Evolutionary conservation across 805 yeast species (phyloP), one percentile per base, ranked within the genome.

Genomic region (Sugiyamaella smithiae): DNA sequence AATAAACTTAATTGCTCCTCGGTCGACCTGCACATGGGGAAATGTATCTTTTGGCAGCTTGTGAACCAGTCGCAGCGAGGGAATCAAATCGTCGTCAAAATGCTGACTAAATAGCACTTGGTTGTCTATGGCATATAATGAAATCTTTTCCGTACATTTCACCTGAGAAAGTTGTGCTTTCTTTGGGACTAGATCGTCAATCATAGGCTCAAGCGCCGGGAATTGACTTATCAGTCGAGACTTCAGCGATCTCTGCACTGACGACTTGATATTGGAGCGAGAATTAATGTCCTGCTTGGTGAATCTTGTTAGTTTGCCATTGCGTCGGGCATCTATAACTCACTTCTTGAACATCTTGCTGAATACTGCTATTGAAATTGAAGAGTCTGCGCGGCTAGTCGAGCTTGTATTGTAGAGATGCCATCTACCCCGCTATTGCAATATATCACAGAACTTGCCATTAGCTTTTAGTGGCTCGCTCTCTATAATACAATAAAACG

Each of bases 1-100:
- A 22, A 90, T 93, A 62, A 90, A 90, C 67, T 90, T 90, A 65
- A 90, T 90, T 45, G 98, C 98, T 50, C 98, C 98, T 64, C 97
- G 77, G 62, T 90, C 98, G 9, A 91, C 97, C 63, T 82, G 86
- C 38, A 90, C 95, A 29, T 78, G 70, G 19, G 97, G 97, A 70
- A 90, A 90, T 31, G 83, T 79, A 7, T 77, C 74, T 16, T 29
- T 36, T 4, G 97, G 96, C 63, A 84, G 65, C 49, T 51, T 55
- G 51, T 63, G 66, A 5, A 63, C 56, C 16, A 63, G 49, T 57
- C 74, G 78, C 56, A 91, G 72, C 28, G 87, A 69, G 12, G 97
- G 97, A 48, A 87, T 76, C 58, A 89, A 69, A 53, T 80, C 85
- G 46, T 79, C 84, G 62, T 86, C 85, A 56, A 85, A 89, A 55